Evolutionary conservation across 78 protist genomes (phyloP), one percentile per base, ranked within the genome.

Genomic region (Polysphondylium violaceum): DNA sequence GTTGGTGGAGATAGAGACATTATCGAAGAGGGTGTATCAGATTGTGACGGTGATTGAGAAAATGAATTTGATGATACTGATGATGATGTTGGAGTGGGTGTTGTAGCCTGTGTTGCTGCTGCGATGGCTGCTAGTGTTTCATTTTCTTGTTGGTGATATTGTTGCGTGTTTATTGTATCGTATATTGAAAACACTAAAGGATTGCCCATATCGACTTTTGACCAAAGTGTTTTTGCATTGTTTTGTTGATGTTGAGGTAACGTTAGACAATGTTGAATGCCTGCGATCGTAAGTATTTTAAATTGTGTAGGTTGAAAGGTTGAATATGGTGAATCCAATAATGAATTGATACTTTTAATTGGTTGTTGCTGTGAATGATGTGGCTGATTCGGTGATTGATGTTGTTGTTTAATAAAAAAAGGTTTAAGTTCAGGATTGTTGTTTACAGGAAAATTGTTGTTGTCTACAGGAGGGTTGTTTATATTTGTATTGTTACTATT

Each of bases 151-250:
- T 67, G 74, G 7, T 14, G 72, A 67, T 7, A 61, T 60, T 17
- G 29, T 55, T 73, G 31, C 79, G 69, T 58, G 38, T 41, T 89
- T 73, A 71, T 59, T 16, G 67, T 79, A 59, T 81, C 87, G 0
- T 36, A 7, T 36, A 67, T 40, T 25, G 51, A 47, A 12, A 67
- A 74, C 9, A 92, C 78, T n/a, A 79, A 35, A 27, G 93, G 95
- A 36, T 51, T 35, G 25, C 94, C 95, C 93, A 92, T 87, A 65
- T 88, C 64, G 6, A 92, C 95, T 36, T 33, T 63, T 8, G 86
- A 44, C 93, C 68, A 27, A 23, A 76, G 58, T 29, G 86, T 76
- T 25, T 64, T 27, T 16, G 86, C 64, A 43, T 76, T 76, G 29
- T 76, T 76, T 27, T 56, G 36, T 60, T 56, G 86, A 60, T 74